Evolutionary conservation across 306 rosid genomes (phyloP).

Genomic region (Trichosanthes cucumerina): DNA sequence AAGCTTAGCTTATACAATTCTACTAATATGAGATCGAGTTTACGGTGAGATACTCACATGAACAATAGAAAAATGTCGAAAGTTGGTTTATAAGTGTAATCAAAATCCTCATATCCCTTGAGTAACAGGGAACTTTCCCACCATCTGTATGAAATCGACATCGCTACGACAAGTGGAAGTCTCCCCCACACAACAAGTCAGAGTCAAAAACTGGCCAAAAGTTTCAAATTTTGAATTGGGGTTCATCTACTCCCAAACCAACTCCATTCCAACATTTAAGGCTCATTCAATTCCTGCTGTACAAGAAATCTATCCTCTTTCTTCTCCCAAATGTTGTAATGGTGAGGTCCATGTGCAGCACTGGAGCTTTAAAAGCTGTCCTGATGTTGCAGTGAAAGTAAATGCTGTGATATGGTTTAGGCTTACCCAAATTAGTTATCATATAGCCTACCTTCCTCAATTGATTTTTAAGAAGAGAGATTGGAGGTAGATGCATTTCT

Average conservation of each 20-base stretch:
- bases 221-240: constrained; percentile 12
- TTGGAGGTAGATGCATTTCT: not conserved
- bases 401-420: constrained; percentile 1
- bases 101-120: not conserved
- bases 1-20: not conserved
- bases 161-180: not conserved
- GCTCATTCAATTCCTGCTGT: constrained; percentile 1
- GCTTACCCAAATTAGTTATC: not conserved
- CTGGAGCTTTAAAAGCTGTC: constrained; percentile 31
- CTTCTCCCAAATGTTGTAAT: constrained; percentile 6
- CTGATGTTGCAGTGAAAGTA: constrained; percentile 19
- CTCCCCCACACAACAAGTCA: constrained; percentile 1
- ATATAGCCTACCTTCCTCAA: not conserved
- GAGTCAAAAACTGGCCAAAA: not conserved
- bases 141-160: not conserved
- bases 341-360: constrained; percentile 58
- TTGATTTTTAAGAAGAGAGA: not conserved
- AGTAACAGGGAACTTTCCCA: not conserved
- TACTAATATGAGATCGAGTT: not conserved
- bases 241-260: constrained; percentile 10
- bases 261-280: constrained; percentile 13
- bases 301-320: not conserved
- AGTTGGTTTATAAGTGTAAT: not conserved
- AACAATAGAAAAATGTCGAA: not conserved
- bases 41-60: not conserved